These are phyloP conservation scores for Vachellia pachyceras DNA, from an alignment of 306 rosid genomes.

Conservation along the genomic window DNA sequence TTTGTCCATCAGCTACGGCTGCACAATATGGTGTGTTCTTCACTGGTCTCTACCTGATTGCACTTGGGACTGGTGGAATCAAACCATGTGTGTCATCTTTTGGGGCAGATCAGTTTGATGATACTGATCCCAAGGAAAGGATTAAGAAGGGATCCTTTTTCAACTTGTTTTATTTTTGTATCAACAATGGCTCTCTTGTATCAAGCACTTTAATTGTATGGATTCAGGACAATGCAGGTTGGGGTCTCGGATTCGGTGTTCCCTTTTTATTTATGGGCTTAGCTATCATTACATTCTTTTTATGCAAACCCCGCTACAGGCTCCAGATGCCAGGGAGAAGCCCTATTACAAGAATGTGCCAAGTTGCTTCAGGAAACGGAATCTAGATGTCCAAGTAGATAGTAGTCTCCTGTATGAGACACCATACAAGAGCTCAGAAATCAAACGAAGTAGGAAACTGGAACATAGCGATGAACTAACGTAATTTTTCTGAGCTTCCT, in stretches of 20 bases:
- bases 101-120: conserved; percentile 99
- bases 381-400: conserved; percentile 68
- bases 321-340: conserved; percentile 98
- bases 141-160: conserved; percentile 91
- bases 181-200: conserved; percentile 86
- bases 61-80: conserved; percentile 96
- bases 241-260: conserved; percentile 98
- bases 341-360: conserved; percentile 93
- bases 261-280: conserved; percentile 87
- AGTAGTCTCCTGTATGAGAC: too few species aligned
- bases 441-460: conserved; percentile 91
- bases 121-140: conserved; percentile 85
- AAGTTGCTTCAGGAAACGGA: conserved; percentile 79
- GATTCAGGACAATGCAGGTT: conserved; percentile 94
- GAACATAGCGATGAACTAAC: conserved; percentile 80
- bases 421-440: conserved; percentile 74
- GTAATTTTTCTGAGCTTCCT: conserved; percentile 50
- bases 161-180: conserved; percentile 95
- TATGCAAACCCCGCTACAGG: conserved; percentile 84
- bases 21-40: conserved; percentile 84
- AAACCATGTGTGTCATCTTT: conserved; percentile 95
- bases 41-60: conserved; percentile 90
- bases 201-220: conserved; percentile 85
- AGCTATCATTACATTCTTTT: conserved; percentile 77
- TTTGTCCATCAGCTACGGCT: conserved; percentile 82